phyloP scores from a whole-genome alignment of 768 basidiomycete species.

The Boletus rubescentipes region DNA sequence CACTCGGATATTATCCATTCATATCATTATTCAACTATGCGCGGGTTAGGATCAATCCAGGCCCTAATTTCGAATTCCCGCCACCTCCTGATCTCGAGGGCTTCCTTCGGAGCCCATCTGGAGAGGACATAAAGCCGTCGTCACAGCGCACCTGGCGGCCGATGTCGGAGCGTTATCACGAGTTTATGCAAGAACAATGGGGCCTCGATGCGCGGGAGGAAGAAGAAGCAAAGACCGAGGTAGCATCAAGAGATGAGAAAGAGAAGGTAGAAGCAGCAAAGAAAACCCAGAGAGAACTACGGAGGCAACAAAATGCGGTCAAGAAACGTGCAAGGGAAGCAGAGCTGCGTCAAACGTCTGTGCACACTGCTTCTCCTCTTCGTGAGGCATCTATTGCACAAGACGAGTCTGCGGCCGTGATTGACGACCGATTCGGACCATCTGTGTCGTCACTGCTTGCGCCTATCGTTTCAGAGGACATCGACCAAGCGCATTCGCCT shows the following conservation, averaged over 20 bases:
- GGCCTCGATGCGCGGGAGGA: slow-evolving; percentile 76
- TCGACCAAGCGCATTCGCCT: slow-evolving; percentile 45
- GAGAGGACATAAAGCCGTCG: slow-evolving; percentile 31
- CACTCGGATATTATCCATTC: slow-evolving; percentile 93
- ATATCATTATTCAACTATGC: slow-evolving; percentile 92
- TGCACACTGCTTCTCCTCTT: slow-evolving; percentile 24
- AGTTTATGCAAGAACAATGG: slow-evolving; percentile 85
- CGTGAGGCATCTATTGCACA: slow-evolving; percentile 32
- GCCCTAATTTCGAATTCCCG: slow-evolving; percentile 80
- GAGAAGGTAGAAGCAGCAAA: slow-evolving; percentile 38
- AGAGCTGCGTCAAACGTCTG: slow-evolving; percentile 23
- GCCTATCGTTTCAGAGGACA: slow-evolving; percentile 25
- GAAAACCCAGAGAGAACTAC: slow-evolving; percentile 46
- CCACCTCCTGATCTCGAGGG: slow-evolving; percentile 80
- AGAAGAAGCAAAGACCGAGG: slow-evolving; percentile 52
- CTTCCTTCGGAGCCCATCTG: slow-evolving; percentile 41
- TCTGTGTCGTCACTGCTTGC: slow-evolving; percentile 27
- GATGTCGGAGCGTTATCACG: slow-evolving; percentile 77
- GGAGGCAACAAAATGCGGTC: slow-evolving; percentile 52
- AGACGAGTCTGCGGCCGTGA: slow-evolving; percentile 23
- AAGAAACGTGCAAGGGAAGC: slow-evolving; percentile 48
- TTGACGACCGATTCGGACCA: slow-evolving; percentile 30
- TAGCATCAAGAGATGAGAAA: slow-evolving; percentile 42
- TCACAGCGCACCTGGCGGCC: slow-evolving; percentile 66
- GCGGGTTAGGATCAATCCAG: slow-evolving; percentile 80